phyloP scores from a whole-genome alignment of 352 stramenopile genomes.

The Saprolegnia parasitica region DNA sequence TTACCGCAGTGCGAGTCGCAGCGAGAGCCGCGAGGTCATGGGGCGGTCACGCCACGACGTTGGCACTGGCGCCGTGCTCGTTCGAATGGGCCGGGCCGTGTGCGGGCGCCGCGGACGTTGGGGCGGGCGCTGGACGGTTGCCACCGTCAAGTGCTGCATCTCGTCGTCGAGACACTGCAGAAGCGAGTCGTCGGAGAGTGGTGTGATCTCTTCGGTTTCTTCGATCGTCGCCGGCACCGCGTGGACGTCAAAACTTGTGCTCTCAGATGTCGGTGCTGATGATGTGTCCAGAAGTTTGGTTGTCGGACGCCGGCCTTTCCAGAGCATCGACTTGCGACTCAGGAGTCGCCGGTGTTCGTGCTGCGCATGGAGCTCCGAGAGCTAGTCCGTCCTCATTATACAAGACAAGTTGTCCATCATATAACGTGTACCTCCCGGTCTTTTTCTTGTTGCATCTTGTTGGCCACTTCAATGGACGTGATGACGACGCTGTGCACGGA shows the following conservation, averaged over 20 bases:
- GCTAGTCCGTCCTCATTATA: constrained; percentile 35
- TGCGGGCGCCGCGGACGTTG: constrained; percentile 5
- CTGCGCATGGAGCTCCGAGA: constrained; percentile 35
- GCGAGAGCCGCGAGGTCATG: constrained; percentile 43
- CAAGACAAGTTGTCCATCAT: background rate
- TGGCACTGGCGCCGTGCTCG: background rate
- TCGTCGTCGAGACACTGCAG: background rate
- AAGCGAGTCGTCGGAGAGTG: background rate
- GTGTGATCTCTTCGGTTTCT: background rate
- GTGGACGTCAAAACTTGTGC: background rate
- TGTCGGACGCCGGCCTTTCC: constrained; percentile 2
- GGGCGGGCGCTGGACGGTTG: background rate
- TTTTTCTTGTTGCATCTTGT: constrained; percentile 15
- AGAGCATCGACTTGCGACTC: constrained; percentile 28
- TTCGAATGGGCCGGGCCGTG: background rate
- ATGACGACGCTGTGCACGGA: constrained; percentile 61
- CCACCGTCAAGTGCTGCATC: background rate
- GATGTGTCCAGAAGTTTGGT: background rate
- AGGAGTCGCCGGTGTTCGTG: constrained; percentile 29
- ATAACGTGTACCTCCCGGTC: background rate
- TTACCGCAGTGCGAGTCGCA: constrained; percentile 50
- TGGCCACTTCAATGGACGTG: constrained; percentile 49
- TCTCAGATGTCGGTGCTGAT: no score
- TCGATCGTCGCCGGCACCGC: background rate
- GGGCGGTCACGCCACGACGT: constrained; percentile 39